Percentiles rank a stretch among this genome's conserved stretches.
Conservation (phyloP, 768 basidiomycete genomes). For the Dictyophora rubrovolvata region DNA sequence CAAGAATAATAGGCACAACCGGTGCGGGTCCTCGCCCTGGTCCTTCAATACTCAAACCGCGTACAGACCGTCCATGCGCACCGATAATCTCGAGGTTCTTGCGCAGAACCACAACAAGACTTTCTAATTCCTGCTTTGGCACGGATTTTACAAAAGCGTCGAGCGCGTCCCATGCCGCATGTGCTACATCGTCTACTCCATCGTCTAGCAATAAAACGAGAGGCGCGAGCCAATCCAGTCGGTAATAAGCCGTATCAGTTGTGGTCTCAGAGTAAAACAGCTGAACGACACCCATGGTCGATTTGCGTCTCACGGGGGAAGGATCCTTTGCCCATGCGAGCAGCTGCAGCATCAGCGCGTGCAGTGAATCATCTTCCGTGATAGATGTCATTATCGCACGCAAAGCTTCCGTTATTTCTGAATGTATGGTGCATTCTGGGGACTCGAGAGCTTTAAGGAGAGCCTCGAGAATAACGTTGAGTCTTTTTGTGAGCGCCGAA, state of each 20-base stretch:
- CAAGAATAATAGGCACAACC: conserved; percentile 77
- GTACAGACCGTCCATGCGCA: conserved; percentile 62
- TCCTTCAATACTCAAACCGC: conserved; percentile 67
- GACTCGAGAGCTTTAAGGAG: conserved; percentile 67
- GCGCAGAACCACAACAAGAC: conserved; percentile 80
- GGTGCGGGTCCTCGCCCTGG: conserved; percentile 65
- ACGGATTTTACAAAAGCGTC: conserved; percentile 84
- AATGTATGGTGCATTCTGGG: conserved; percentile 54
- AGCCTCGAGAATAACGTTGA: conserved; percentile 69
- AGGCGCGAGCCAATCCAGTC: conserved; percentile 90
- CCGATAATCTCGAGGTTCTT: conserved; percentile 82
- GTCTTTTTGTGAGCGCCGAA: conserved; percentile 71
- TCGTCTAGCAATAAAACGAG: conserved; percentile 80
- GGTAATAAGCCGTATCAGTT: conserved; percentile 75
- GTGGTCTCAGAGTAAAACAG: conserved; percentile 77
- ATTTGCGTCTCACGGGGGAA: conserved; percentile 58
- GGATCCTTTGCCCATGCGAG: conserved; percentile 86
- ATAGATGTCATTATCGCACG: conserved; percentile 69
- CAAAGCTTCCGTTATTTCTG: conserved; percentile 67
- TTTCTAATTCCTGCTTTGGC: conserved; percentile 88
- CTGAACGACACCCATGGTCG: conserved; percentile 67
- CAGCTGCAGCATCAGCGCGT: conserved; percentile 79
- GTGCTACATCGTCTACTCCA: conserved; percentile 39
- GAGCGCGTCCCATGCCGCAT: conserved; percentile 71
- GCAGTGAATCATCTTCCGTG: conserved; percentile 77